phyloP scores from a whole-genome alignment of 495 filamentous ascomycete genomes.

The Aspergillus hancockii region DNA sequence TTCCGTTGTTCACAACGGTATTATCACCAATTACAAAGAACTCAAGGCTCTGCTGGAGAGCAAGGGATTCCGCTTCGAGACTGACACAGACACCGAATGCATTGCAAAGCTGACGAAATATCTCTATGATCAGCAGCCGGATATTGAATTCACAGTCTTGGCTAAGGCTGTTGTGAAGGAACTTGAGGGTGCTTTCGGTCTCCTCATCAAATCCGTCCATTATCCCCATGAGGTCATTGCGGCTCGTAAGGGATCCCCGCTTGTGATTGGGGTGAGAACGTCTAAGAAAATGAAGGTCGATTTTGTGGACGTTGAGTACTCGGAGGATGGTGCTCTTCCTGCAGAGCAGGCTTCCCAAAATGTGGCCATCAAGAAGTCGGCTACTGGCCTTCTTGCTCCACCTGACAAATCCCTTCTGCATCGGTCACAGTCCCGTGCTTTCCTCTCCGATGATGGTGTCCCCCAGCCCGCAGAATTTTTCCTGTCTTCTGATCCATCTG shows the following conservation, averaged over 20 bases:
- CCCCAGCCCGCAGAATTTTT: conserved; percentile 99
- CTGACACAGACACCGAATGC: conserved; percentile 97
- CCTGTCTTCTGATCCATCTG: conserved; percentile 95
- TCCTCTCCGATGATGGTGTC: conserved; percentile 95
- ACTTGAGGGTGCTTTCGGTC: conserved; percentile 94
- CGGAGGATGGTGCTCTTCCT: conserved; percentile 81
- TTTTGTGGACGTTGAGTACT: conserved; percentile 97
- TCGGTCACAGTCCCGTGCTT: conserved; percentile 95
- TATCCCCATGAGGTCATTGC: conserved; percentile 98
- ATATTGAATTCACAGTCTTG: conserved; percentile 92
- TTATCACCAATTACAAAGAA: conserved; percentile 99
- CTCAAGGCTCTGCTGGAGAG: conserved; percentile 85
- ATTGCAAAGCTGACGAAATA: conserved; percentile 99
- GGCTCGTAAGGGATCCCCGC: conserved; percentile 93
- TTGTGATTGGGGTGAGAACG: conserved; percentile 94
- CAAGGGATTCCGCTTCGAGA: conserved; percentile 98
- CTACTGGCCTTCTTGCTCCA: conserved; percentile 76
- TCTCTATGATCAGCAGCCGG: conserved; percentile 92
- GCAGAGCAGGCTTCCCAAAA: conserved; percentile 97
- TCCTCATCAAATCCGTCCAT: conserved; percentile 96
- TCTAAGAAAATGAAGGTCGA: conserved; percentile 99
- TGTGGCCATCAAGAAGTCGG: conserved; percentile 90
- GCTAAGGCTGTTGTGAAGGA: conserved; percentile 98
- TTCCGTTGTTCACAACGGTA: conserved; percentile 97
- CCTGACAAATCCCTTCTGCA: conserved; percentile 97